Evolutionary conservation across 2,329 filamentous ascomycete species (phyloP).

Genomic region (Thielaviopsis populi): DNA sequence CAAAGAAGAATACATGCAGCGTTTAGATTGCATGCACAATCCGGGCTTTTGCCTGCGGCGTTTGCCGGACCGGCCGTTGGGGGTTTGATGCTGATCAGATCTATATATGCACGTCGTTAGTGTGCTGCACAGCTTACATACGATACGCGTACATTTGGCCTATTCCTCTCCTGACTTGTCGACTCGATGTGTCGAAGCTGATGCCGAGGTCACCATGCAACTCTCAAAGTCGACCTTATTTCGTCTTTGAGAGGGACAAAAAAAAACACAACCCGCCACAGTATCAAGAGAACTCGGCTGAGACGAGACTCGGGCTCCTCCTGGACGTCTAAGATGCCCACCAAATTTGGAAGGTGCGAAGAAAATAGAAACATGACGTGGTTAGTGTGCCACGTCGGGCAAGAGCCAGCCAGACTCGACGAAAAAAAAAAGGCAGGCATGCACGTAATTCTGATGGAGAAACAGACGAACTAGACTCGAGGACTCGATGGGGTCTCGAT

Average conservation of each 20-base stretch:
- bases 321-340: background rate
- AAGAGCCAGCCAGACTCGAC: background rate
- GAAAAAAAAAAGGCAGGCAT: background rate
- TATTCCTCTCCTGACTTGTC: background rate
- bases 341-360: background rate
- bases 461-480: background rate
- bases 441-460: background rate
- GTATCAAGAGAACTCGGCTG: background rate
- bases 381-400: background rate
- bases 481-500: background rate
- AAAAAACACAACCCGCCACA: background rate
- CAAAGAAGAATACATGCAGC: background rate
- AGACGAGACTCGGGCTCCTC: conserved; percentile 1
- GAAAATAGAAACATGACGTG: background rate
- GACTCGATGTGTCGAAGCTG: too few species aligned
- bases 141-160: background rate
- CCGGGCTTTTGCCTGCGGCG: too few species aligned
- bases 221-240: too few species aligned
- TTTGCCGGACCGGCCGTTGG: background rate
- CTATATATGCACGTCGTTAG: background rate
- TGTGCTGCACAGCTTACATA: background rate
- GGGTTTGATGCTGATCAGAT: background rate
- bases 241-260: too few species aligned
- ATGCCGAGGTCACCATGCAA: too few species aligned
- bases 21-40: background rate